Evolutionary conservation across 805 yeast genomes (phyloP), one percentile per base, ranked within the genome.

Genomic region (Candida piceae): DNA sequence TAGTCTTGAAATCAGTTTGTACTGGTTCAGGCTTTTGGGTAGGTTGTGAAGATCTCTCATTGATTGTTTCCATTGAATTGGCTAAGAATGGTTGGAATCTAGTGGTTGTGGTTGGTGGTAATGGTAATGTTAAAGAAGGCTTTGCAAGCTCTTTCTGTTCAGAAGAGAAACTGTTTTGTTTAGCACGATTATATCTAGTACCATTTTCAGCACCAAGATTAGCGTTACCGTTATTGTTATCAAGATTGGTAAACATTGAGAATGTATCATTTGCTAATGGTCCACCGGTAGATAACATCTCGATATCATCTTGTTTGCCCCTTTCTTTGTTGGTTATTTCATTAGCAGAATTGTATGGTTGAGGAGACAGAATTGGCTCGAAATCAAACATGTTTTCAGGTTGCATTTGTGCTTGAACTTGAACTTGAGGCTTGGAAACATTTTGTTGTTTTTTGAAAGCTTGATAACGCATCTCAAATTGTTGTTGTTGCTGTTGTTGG

Each of bases 401-500:
- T n/a, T n/a, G n/a, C n/a, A n/a, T n/a, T n/a, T n/a, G n/a, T n/a
- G n/a, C n/a, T n/a, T n/a, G n/a, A n/a, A 7, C 29, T 16, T 31
- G 28, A 5, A 9, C 16, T 15, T 31, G 33, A n/a, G 33, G n/a
- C n/a, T n/a, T n/a, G n/a, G n/a, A n/a, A n/a, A n/a, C n/a, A n/a
- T n/a, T n/a, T n/a, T n/a, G n/a, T n/a, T n/a, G n/a, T n/a, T n/a
- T n/a, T n/a, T n/a, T n/a, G n/a, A n/a, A n/a, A n/a, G n/a, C n/a
- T n/a, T n/a, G n/a, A n/a, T n/a, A n/a, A n/a, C n/a, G n/a, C n/a
- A n/a, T n/a, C n/a, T n/a, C n/a, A n/a, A n/a, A n/a, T n/a, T n/a
- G n/a, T n/a, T n/a, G n/a, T n/a, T 30, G 27, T 20, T 33, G 35
- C 31, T 42, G 37, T 30, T 32, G 39, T 24, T 32, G 38, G 11